Evolutionary conservation across 768 basidiomycete species (phyloP).

Genomic region (Auriculariales sp.): DNA sequence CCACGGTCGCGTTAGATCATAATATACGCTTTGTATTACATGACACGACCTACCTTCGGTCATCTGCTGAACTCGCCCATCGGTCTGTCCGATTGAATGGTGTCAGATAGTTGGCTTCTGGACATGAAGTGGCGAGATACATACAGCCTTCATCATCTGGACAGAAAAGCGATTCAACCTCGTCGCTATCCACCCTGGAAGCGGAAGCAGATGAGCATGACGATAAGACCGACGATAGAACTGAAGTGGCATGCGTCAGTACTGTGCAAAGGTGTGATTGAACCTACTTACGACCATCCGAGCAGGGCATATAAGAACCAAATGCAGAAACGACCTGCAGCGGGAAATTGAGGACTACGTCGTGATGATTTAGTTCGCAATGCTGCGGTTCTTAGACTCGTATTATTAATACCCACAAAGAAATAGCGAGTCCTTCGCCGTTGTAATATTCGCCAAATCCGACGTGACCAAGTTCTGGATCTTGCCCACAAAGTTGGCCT

Average conservation of each 20-base stretch:
- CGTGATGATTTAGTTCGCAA: too few species aligned
- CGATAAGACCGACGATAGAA: constrained; percentile 40
- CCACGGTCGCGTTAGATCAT: too few species aligned
- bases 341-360: constrained; percentile 4
- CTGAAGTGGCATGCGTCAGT: constrained; percentile 12
- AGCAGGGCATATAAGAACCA: constrained; percentile 17
- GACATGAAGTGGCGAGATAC: too few species aligned
- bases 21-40: too few species aligned
- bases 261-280: not conserved
- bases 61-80: constrained; percentile 44
- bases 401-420: constrained; percentile 7
- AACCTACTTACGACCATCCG: constrained; percentile 13
- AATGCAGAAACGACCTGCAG: constrained; percentile 21
- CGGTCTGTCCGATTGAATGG: too few species aligned
- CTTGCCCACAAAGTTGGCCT: constrained; percentile 46
- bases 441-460: constrained; percentile 31
- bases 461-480: constrained; percentile 66
- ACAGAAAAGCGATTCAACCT: constrained; percentile 32
- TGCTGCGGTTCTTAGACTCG: not conserved
- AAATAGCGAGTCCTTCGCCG: constrained; percentile 21
- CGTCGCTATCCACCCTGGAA: constrained; percentile 43
- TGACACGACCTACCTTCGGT: constrained; percentile 41
- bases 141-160: constrained; percentile 33
- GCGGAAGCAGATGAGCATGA: constrained; percentile 39
- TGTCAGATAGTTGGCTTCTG: too few species aligned